Evolutionary conservation across 805 yeast species (phyloP).

Genomic region (Saccharomycopsis sp.): DNA sequence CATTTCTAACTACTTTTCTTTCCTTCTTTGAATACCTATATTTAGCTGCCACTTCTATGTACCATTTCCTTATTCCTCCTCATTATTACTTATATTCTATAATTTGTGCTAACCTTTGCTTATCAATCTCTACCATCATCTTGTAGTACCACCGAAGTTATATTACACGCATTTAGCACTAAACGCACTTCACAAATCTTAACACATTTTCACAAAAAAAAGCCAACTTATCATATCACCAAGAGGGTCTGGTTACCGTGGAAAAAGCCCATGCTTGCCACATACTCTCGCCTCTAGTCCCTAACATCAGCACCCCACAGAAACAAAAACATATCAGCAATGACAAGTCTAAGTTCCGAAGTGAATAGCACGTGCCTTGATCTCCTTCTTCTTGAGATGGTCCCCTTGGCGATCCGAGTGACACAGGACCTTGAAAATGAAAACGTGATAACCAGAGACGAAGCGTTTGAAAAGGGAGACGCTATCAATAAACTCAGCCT

Average conservation of each 20-base stretch:
- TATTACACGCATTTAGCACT: neutral
- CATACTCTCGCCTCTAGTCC: too few species aligned
- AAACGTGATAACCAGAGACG: slow-evolving; percentile 19
- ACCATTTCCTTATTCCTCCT: too few species aligned
- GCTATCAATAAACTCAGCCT: slow-evolving; percentile 22
- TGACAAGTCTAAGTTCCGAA: slow-evolving; percentile 22
- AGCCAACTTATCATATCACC: neutral
- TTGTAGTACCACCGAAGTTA: too few species aligned
- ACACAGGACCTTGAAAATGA: slow-evolving; percentile 38
- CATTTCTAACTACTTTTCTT: too few species aligned
- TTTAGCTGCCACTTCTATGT: too few species aligned
- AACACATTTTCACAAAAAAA: neutral
- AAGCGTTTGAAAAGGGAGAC: slow-evolving; percentile 16
- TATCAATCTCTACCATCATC: too few species aligned
- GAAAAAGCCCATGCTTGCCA: too few species aligned
- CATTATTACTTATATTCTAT: too few species aligned
- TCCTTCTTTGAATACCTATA: too few species aligned
- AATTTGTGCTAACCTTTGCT: too few species aligned
- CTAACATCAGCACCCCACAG: too few species aligned
- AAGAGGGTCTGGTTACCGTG: too few species aligned
- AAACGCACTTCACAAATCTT: neutral
- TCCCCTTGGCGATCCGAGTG: slow-evolving; percentile 65
- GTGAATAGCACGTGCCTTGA: slow-evolving; percentile 55
- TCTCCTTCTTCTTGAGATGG: slow-evolving; percentile 64
- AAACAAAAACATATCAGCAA: neutral